These are phyloP conservation scores for Cladosporium sp. DNA, from an alignment of 2,329 filamentous ascomycete species.

Conservation along the genomic window DNA sequence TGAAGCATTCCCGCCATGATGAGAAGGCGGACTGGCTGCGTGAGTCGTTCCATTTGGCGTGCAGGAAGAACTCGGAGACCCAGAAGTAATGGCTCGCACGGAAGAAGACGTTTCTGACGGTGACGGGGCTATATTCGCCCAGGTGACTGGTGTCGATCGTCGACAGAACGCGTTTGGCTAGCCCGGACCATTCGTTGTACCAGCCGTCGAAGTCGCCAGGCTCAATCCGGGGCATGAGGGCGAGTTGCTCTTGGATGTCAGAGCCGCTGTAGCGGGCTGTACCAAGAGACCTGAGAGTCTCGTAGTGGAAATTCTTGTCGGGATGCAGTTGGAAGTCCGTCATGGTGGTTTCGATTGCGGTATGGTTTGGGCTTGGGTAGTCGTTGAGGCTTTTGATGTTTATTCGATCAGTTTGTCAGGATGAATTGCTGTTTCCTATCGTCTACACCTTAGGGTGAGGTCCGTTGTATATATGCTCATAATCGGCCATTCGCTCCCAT, in stretches of 20 bases:
- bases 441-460: too few relatives aligned
- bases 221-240: conserved; percentile 10
- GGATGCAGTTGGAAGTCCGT: conserved; percentile 5
- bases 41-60: conserved; percentile 37
- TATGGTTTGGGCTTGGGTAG: too few relatives aligned
- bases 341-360: too few relatives aligned
- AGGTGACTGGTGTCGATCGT: conserved; percentile 12
- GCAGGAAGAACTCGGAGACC: conserved; percentile 38
- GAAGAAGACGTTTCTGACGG: conserved; percentile 23
- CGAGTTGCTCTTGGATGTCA: conserved; percentile 9
- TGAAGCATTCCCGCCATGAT: conserved; percentile 33
- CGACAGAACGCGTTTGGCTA: conserved; percentile 12
- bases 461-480: too few relatives aligned
- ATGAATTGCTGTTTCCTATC: too few relatives aligned
- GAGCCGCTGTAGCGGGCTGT: conserved; percentile 10
- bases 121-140: background rate
- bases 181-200: conserved; percentile 12
- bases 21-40: conserved; percentile 35
- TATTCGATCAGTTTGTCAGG: too few relatives aligned
- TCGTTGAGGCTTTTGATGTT: too few relatives aligned
- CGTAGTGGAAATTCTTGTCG: conserved; percentile 16
- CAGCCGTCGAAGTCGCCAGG: conserved; percentile 13
- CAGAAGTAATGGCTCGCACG: conserved; percentile 40
- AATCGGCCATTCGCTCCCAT: too few relatives aligned
- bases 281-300: conserved; percentile 11